Base-by-base conservation (phyloP, 2,329 filamentous ascomycete genomes). In the Hortaea sp. region DNA sequence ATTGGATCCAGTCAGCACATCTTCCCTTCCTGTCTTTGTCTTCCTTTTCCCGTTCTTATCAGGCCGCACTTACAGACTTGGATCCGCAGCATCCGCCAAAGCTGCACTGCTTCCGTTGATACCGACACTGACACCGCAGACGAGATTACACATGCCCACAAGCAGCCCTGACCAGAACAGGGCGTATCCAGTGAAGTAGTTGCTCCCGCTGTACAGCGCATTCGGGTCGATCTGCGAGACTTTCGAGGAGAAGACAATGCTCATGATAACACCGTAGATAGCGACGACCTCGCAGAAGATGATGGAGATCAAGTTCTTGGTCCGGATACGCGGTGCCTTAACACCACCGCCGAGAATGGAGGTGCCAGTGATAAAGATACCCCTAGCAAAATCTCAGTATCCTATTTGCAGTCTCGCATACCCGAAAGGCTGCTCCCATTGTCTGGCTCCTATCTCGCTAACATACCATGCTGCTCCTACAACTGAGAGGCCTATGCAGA, bases 251-350 rank as follows among this genome's bases (percentile, higher is more conserved):
- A 97, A 97, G 61, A 98, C 85, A 66, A 98, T 98, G 60, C 89
- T 85, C 88, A 98, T 98, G 72, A 98, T 98, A 70, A 98, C 90
- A 61, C 94, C 94, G 77, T 98, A 98, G 69, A 98, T 98, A 69
- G 92, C 92, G 62, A 98, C 92, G 63, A 98, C 92, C 73, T 98
- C 92, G 75, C 92, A 98, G 73, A 98, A 98, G 72, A 98, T 97
- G 69, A 98, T 98, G 61, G 90, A 97, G 67, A 98, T 97, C 63
- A 98, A 71, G 76, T 98, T 98, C 82, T 98, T 98, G 53, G 92
- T 98, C 67, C 92, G 87, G 71, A 98, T 98, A 60, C 92, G 85
- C 34, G 94, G 94, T 40, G 92, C 90, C 69, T 86, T 90, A 63
- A 98, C 92, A 73, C 92, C 92, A 59, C 87, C 92, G 63, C 94